Evolutionary conservation across 441 rosid species (phyloP), one percentile per base, ranked within the genome.

Genomic region (Bruguiera hainesii): DNA sequence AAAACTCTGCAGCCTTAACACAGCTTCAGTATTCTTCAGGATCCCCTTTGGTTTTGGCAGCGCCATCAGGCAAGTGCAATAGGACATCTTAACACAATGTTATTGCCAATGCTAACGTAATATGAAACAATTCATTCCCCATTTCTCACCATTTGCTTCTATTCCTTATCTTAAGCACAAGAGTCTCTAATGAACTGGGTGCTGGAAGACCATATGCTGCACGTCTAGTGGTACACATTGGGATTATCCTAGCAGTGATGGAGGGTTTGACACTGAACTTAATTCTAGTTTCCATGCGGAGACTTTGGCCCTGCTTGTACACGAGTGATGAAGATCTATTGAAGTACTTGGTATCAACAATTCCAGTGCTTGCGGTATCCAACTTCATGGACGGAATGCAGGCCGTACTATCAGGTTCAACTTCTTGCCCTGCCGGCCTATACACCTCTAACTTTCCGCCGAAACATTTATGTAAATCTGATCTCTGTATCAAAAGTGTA

Each of bases 141-240:
- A 49, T 1, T 33, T 65, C 26, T 42, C 48, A 11, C 21, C 56
- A 0, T 63, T 30, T 15, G 23, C 29, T 16, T 35, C 23, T 53
- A 48, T 50, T 23, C 1, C n/a, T 39, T 55, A 39, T 7, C 56
- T 46, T 19, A 30, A 88, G 95, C 80, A 86, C 88, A 9, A 82
- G 90, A 62, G 84, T 84, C 6, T 83, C 90, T 18, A 87, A 83
- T 25, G 89, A 83, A 68, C 65, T 88, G 63, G 94, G 88, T 7
- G 87, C 87, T 0, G 87, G 84, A 23, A 79, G 75, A 23, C 82
- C 84, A 1, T 23, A 51, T n/a, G 76, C 77, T 29, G 91, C 85
- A n/a, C 60, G 57, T 25, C 65, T 72, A 13, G 85, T 86, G 16
- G 83, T 80, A 33, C 52, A 55, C 18, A 39, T 73, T 4, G 81